These are phyloP conservation scores for Otatea glauca DNA, from an alignment of 176 grass and related monocot species.

Conservation along the genomic window DNA sequence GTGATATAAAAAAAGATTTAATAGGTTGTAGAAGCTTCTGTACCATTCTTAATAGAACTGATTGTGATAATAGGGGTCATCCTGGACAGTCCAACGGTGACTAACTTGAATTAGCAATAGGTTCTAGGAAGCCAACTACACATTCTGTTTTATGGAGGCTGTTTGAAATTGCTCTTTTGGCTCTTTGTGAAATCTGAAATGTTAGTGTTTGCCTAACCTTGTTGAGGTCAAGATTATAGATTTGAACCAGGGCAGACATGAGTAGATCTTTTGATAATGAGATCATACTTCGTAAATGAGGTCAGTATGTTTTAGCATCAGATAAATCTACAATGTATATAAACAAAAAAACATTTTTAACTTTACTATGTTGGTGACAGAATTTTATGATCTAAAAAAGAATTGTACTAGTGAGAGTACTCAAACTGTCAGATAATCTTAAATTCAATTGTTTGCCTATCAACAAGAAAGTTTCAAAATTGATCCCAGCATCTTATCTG, in stretches of 20 bases:
- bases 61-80: no score
- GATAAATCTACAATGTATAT: not conserved
- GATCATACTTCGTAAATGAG: not conserved
- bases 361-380: not conserved
- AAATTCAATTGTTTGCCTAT: not conserved
- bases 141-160: not conserved
- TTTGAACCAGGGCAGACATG: not conserved
- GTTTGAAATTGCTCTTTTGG: not conserved
- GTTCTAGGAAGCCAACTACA: no score
- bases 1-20: not conserved
- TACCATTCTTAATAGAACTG: not conserved
- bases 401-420: not conserved
- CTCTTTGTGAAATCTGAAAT: not conserved
- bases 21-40: not conserved
- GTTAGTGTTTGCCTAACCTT: not conserved
- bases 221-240: constrained; percentile 1
- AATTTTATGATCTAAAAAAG: not conserved
- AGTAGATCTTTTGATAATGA: not conserved
- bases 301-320: constrained; percentile 8
- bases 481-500: not conserved
- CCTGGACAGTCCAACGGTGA: no score
- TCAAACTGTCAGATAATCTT: not conserved
- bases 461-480: not conserved
- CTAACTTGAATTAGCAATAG: no score
- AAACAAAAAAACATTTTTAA: not conserved